Evolutionary conservation across 192 early-diverging fungal genomes (phyloP).

Genomic region (Coemansia sp.): DNA sequence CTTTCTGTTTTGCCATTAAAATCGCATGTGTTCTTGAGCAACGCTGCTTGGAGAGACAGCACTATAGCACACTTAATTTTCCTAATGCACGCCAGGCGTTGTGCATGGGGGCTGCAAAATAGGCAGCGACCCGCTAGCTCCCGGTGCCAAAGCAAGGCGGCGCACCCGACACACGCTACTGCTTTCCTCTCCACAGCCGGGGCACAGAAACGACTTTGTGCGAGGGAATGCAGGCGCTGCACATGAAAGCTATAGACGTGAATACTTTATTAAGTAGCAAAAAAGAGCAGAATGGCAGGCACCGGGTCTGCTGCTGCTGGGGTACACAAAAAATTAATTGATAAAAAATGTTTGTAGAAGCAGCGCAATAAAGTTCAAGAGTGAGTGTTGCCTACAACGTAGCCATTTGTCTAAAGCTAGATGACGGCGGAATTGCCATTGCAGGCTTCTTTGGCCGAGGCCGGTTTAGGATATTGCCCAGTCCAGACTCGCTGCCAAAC

Average conservation of each 20-base stretch:
- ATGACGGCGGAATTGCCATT: conserved; percentile 21
- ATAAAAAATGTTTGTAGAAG: no score
- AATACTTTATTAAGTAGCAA: not conserved
- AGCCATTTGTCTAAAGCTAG: conserved; percentile 23
- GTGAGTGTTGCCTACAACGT: no score
- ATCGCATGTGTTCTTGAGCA: no score
- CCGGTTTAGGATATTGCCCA: conserved; percentile 42
- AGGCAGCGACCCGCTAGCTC: not conserved
- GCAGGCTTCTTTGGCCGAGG: conserved; percentile 50
- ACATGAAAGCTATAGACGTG: not conserved
- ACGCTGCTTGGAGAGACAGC: no score
- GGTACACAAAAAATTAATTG: not conserved
- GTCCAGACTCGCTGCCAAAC: conserved; percentile 48
- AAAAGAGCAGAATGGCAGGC: not conserved
- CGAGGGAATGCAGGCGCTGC: not conserved
- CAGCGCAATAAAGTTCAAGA: no score
- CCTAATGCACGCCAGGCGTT: conserved; percentile 11
- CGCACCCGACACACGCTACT: not conserved
- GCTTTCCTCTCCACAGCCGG: not conserved
- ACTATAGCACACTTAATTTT: not conserved
- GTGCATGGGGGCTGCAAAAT: not conserved
- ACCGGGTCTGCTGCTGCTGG: not conserved
- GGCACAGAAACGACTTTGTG: not conserved
- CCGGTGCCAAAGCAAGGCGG: no score
- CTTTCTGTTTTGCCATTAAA: no score